Evolutionary conservation across 495 filamentous ascomycete genomes (phyloP), one percentile per base, ranked within the genome.

Genomic region (Glonium stellatum): DNA sequence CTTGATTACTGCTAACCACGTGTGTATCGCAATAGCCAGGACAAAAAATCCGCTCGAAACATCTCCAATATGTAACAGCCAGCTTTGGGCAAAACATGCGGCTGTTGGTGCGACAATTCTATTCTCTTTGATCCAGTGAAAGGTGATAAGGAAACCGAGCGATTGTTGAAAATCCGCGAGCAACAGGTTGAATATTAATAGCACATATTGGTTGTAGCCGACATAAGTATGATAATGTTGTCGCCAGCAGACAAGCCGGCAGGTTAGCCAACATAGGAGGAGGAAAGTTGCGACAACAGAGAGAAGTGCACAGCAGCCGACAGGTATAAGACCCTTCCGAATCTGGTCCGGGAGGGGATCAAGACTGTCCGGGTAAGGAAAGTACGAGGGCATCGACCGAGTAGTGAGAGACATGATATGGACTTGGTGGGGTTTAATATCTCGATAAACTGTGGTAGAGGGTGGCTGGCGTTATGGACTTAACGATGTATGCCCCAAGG

Each of bases 151-250:
- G 67, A 89, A 90, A 11, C 84, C 84, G 5, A 81, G 72, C 0
- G 84, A 75, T 70, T 89, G 87, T 65, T 87, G 84, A 47, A 90
- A 75, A 69, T 90, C 87, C 56, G 87, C 87, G 49, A 90, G 67
- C 5, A 90, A 73, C 19, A 90, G 79, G 69, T 89, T 89, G 69
- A 83, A 85, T 44, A 90, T 84, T 15, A 92, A 77, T 42, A 90
- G 64, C 4, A 90, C 77, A 62, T 86, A 89, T 69, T 92, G 87
- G 68, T 90, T 90, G 72, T 80, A 80, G 63, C 67, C 65, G 46
- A 76, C 63, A 42, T 71, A 69, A 41, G 67, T 64, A 19, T 66
- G 63, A 54, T 71, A 70, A 55, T 70, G 67, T 25, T 63, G 50
- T 25, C 64, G 55, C 71, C 72, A 72, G 11, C 65, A 69, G 12